Evolutionary conservation across 2,329 filamentous ascomycete genomes (phyloP), one percentile per base, ranked within the genome.

Genomic region (Botrytis elliptica): DNA sequence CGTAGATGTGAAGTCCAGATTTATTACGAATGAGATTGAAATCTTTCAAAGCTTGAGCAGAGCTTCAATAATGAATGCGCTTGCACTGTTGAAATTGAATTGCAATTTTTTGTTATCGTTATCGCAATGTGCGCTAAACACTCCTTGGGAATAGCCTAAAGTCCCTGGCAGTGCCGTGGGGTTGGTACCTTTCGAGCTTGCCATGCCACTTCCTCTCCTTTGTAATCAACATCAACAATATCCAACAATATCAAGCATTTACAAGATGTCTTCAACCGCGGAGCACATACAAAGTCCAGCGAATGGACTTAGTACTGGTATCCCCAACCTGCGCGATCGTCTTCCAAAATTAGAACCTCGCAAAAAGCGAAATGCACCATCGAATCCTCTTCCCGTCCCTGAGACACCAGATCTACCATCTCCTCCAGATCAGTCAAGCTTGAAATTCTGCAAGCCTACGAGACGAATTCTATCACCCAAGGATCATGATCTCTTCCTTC

Each of bases 401-500:
- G 86, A 88, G 77, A 97, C 95, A 42, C 94, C 94, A 66, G 81
- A 86, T 57, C 87, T 98, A 14, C 90, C 93, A 49, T 82, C 89
- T 65, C 91, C 91, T 29, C 91, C 92, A 74, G 87, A 90, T 75
- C 85, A 87, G 59, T 86, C 87, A 70, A 86, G 84, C 64, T 85
- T 91, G 80, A 83, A 82, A 9, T 97, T 93, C 84, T 84, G 85
- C 74, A 85, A 84, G 9, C 96, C 96, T 0, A 88, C 86, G 20
- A 88, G 95, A 75, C 89, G 95, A 14, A 98, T 99, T 70, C 85
- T 99, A 20, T 95, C 94, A 4, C 86, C 86, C 3, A 85, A 88
- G 67, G 96, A 99, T 78, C 95, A 97, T 81, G 87, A 93, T 29
- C 84, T 94, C 6, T 99, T 98, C 79, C 87, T 94, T 29, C 84